Evolutionary conservation across 1,284 basidiomycete species (phyloP), one percentile per base, ranked within the genome.

Genomic region (Puccinia hordei): DNA sequence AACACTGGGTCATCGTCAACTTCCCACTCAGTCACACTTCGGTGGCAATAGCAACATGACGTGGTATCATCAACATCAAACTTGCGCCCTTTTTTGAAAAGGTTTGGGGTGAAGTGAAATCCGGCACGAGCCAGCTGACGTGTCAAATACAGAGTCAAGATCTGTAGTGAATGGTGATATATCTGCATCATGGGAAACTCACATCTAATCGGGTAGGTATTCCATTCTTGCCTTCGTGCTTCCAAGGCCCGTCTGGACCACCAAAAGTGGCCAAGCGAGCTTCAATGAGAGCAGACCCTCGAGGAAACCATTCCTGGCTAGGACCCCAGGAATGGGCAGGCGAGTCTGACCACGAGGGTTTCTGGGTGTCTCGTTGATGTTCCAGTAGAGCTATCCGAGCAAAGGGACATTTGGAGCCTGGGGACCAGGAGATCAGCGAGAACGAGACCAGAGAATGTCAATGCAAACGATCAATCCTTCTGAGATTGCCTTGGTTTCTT

Each of bases 1-100:
- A 35, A 77, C 75, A 68, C 51, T n/a, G 65, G 75, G 38, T 77
- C 65, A 77, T 77, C 75, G 17, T 68, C 65, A 12, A 63, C 63
- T 55, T 77, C 75, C 75, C 75, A 77, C 19, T 77, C 75, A 33
- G 75, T 68, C 30, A 77, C 75, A 55, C 51, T 77, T 13, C 49
- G 41, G 24, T 68, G 44, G 30, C 75, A 68, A 30, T 77, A 77
- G 51, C 75, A 77, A 69, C 75, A 77, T n/a, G 63, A 68, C 1
- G 75, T 77, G 12, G 75, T 77, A 27, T 75, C 73, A 75, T 75
- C 73, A 13, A 75, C 57, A 38, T 68, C 75, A 38, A 77, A 41
- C 35, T 53, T 68, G 30, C 75, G 61, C 12, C 75, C 75, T 77
- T 77, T 77, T 57, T 77, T 68, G 51, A 69, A 53, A n/a, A 63